phyloP scores from a whole-genome alignment of 768 basidiomycete genomes.

The Polyporus arcularius region DNA sequence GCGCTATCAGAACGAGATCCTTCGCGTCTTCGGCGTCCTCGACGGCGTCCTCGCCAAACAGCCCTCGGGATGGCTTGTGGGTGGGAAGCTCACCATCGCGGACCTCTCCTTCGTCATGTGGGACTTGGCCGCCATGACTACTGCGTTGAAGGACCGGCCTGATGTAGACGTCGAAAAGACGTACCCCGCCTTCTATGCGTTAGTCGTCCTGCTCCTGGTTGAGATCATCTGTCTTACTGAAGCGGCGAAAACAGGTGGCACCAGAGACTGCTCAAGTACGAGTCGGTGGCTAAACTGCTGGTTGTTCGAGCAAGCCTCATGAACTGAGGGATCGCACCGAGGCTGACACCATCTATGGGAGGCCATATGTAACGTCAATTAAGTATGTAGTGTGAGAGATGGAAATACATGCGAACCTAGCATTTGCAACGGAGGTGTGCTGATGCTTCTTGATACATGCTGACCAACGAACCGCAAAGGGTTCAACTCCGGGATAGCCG shows the following conservation, averaged over 20 bases:
- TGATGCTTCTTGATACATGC: no score
- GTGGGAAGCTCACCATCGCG: neutral
- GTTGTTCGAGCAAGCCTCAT: no score
- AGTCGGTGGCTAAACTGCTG: conserved; percentile 1
- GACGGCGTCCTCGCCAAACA: conserved; percentile 15
- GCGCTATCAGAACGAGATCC: conserved; percentile 20
- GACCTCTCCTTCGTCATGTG: conserved; percentile 1
- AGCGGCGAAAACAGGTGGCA: conserved; percentile 14
- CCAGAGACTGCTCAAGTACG: conserved; percentile 6
- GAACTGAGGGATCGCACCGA: no score
- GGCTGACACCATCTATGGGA: no score
- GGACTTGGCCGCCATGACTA: neutral
- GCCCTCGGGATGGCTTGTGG: conserved; percentile 11
- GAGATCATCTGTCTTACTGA: no score
- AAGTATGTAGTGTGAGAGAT: no score
- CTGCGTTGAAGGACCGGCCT: neutral
- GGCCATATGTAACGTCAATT: no score
- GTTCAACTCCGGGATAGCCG: no score
- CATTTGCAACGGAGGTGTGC: no score
- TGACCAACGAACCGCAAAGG: no score
- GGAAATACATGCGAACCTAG: no score
- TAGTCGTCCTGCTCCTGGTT: neutral
- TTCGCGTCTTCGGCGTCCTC: conserved; percentile 17
- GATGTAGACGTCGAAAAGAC: conserved; percentile 11
- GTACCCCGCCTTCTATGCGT: conserved; percentile 15